Evolutionary conservation across 1,139 yeast genomes (phyloP), one percentile per base, ranked within the genome.

Genomic region (Saccharomyces hybrid): DNA sequence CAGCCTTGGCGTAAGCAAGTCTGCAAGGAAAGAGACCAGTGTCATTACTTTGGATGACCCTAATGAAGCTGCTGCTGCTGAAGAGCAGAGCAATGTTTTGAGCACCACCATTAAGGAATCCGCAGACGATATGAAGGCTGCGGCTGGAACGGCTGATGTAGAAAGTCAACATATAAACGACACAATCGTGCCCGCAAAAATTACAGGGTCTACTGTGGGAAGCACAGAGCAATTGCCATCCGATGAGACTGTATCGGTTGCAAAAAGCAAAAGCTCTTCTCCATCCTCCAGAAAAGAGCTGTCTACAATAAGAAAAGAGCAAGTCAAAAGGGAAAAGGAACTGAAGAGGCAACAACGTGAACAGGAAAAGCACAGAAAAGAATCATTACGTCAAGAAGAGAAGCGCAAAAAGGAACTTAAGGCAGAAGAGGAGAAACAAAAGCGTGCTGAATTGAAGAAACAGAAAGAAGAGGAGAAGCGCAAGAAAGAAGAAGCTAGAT

Each of bases 301-400:
- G 55, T 63, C 51, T 62, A 50, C 27, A 28, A 27, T 38, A 27
- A 50, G 38, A 32, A 49, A 46, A 47, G 47, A 41, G 11, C 42
- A 44, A 14, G 16, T 60, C 63, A 63, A 63, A 61, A 65, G 61
- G 56, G 51, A 55, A 62, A 65, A 64, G 66, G 56, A 57, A 56
- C 65, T 71, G 64, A 70, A 72, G 57, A 68, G 65, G 53, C 64
- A 64, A 57, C 69, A 69, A 57, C 64, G 62, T 53, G 58, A 54
- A 26, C 68, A 68, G 54, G 71, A 66, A 53, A 69, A 65, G 53
- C 67, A 59, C 53, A 70, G 67, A 55, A 68, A 66, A 59, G 66
- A 67, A 56, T 60, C 69, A 49, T 72, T 70, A 59, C 70, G 71
- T 60, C 73, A 71, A 32, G 66, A 63, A 60, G 66, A 70, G 60